phyloP scores from a whole-genome alignment of 1,284 basidiomycete species.

The Apiotrichum brassicae region DNA sequence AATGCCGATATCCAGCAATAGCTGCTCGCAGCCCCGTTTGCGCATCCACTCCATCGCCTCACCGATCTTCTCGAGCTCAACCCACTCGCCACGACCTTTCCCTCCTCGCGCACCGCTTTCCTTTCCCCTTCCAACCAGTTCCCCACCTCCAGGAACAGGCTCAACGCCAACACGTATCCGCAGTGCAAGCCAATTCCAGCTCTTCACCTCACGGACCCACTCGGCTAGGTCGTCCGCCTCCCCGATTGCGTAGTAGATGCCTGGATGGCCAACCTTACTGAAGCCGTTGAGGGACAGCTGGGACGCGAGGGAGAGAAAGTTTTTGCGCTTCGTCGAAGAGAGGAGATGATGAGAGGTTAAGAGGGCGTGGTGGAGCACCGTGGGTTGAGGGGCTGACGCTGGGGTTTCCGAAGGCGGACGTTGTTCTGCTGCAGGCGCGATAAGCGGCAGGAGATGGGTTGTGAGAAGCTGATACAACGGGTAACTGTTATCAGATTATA shows the following conservation, averaged over 20 bases:
- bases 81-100: constrained; percentile 40
- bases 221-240: constrained; percentile 53
- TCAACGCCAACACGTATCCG: constrained; percentile 53
- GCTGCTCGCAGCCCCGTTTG: constrained; percentile 51
- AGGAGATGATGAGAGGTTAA: constrained; percentile 68
- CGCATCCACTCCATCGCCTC: constrained; percentile 64
- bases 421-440: constrained; percentile 31
- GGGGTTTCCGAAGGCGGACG: neutral
- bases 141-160: constrained; percentile 16
- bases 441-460: constrained; percentile 55
- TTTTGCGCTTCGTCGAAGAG: constrained; percentile 61
- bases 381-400: no score
- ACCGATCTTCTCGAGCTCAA: constrained; percentile 61
- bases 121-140: constrained; percentile 14
- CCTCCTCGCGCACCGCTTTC: constrained; percentile 30
- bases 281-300: constrained; percentile 58
- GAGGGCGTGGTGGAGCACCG: constrained; percentile 54
- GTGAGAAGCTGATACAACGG: constrained; percentile 58
- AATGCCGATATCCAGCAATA: constrained; percentile 61
- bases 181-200: constrained; percentile 71
- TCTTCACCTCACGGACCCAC: constrained; percentile 61
- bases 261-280: constrained; percentile 66
- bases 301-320: constrained; percentile 57
- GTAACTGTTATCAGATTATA: constrained; percentile 53
- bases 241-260: constrained; percentile 64